Base-by-base conservation (phyloP, 1,284 basidiomycete species). In the Sanghuangporus baumii region DNA sequence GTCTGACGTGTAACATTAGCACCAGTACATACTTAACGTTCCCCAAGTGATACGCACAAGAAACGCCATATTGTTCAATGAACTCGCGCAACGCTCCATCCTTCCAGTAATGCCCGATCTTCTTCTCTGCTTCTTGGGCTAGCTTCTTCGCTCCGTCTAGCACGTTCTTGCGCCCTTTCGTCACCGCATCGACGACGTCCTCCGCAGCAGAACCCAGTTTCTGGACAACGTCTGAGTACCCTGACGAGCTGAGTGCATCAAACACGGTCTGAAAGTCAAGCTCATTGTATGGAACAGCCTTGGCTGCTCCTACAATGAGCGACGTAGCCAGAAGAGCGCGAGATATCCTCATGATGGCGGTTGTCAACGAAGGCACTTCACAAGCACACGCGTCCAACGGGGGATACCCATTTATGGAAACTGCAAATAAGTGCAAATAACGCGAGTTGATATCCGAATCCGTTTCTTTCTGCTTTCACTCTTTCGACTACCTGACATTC, bases 61-160 rank as follows among this genome's bases (percentile, higher is more conserved):
- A 73, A 36, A 88, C 65, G 36, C 79, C 82, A 63, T 88, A 77
- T 74, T 88, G 81, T 71, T 84, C 84, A 69, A 88, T 79, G 73
- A 82, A 90, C 63, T 88, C 76, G 69, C 79, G 83, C 12, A 62
- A 9, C 11, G 46, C 26, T 20, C 86, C 88, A 54, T 83, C 73
- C 63, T 83, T 78, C 50, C 75, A 69, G 80, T 86, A 85, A 61
- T 76, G 69, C 64, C 75, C 72, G 7, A 76, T 67, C 43, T 71
- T 73, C 62, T 74, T 61, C 36, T 67, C 63, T 36, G 66, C 68
- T 46, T 68, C 54, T 16, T 36, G 48, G 20, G 59, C 54, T 51
- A 64, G 23, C 43, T 60, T 60, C 54, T 60, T 60, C 23, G 59
- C 59, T 23, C 43, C 55, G 12, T 64, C 58, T n/a, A 63, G 31